Evolutionary conservation across 352 stramenopile genomes (phyloP), one percentile per base, ranked within the genome.

Genomic region (Pythium periplocum): DNA sequence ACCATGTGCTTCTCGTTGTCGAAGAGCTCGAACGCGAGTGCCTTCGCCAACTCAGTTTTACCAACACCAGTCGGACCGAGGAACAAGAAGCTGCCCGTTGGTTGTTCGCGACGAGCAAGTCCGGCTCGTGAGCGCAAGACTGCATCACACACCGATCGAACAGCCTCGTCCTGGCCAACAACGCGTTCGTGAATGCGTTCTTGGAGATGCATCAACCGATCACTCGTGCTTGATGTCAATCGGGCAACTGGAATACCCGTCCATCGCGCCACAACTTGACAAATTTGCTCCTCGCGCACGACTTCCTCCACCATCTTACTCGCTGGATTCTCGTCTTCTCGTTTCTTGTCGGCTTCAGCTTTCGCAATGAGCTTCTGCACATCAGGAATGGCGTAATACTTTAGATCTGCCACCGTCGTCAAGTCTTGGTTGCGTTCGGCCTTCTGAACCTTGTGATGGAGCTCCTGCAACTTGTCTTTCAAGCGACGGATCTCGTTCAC

Each of bases 11-110:
- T 96, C 46, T 98, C 92, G 33, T 96, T 84, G 65, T 98, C 91
- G 48, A 98, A 99, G 2, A 99, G 69, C 55, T 98, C 90, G 47
- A 78, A 82, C 43, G 96, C 96, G 30, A 99, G 64, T 3, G 90
- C 91, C 66, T 98, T 99, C 2, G 93, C 90, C 11, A 98, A 66
- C 50, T 98, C 86, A 0, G 94, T 98, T 71, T 98, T 98, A 49
- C 95, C 95, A 4, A 98, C 93, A 60, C 96, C 96, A 1, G 95
- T 98, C 4, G 94, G 93, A 4, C 96, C 96, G 1, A 98, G 59
- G 62, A 99, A 99, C 17, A 99, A 57, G 59, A 98, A 98, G n/a
- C 81, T 96, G 33, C 90, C 94, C 8, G 93, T 97, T 4, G 96
- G 96, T 43, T 98, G 88, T 8, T 87, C 86, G 35, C 69, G 60